Percentiles rank a stretch among this genome's conserved stretches.
These are phyloP conservation scores for Amauroascus verrucosus DNA, from an alignment of 2,329 filamentous ascomycete genomes.

Conservation along the genomic window DNA sequence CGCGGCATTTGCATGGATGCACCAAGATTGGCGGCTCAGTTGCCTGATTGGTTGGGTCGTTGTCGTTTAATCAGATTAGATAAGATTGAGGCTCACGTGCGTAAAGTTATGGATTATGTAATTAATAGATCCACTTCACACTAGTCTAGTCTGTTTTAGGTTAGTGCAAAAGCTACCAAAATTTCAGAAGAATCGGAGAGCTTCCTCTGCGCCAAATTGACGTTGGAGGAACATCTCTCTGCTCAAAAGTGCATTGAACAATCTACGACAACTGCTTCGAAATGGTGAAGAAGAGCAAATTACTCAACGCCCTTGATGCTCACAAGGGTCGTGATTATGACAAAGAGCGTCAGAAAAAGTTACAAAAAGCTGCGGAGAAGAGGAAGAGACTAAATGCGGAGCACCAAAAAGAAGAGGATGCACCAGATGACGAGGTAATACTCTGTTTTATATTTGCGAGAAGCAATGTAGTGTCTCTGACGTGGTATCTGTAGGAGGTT, in stretches of 20 bases:
- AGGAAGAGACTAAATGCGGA: conserved; percentile 29
- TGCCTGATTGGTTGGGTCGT: not conserved
- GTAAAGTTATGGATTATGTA: not conserved
- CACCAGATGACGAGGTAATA: conserved; percentile 16
- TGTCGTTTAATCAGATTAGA: conserved; percentile 1
- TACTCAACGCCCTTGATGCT: conserved; percentile 49
- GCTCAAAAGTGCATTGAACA: not conserved
- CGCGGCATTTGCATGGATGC: not conserved
- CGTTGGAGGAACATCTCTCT: not conserved
- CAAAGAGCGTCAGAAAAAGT: conserved; percentile 65
- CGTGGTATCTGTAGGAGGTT: conserved; percentile 5
- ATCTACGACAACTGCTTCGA: conserved; percentile 13
- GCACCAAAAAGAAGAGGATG: conserved; percentile 13
- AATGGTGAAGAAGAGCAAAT: conserved; percentile 48
- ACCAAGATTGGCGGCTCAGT: not conserved
- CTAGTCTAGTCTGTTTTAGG: not conserved
- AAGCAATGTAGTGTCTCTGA: not conserved
- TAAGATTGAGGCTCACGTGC: conserved; percentile 1
- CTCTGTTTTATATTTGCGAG: conserved; percentile 10
- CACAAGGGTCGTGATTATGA: conserved; percentile 57
- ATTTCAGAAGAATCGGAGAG: conserved; percentile 9
- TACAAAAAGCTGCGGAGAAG: conserved; percentile 43
- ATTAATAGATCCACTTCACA: not conserved
- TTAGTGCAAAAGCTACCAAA: conserved; percentile 10
- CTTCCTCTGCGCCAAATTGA: not conserved